These are phyloP conservation scores for Psilocybe subaeruginosa DNA, from an alignment of 768 basidiomycete genomes.

Conservation along the genomic window DNA sequence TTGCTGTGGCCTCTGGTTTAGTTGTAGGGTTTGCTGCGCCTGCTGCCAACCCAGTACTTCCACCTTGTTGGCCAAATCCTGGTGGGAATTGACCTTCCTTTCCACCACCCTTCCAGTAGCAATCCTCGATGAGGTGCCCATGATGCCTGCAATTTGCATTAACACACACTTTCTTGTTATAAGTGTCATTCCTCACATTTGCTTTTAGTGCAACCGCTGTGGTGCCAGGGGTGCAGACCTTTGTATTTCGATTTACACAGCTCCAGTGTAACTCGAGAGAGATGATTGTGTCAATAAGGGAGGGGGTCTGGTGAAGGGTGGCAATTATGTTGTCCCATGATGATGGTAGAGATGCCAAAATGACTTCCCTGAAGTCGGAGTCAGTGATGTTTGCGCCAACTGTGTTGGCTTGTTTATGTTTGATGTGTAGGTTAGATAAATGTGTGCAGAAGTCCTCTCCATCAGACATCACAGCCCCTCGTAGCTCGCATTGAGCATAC, in stretches of 20 bases:
- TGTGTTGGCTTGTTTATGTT: constrained; percentile 18
- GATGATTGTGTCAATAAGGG: constrained; percentile 15
- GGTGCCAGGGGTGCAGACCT: background rate
- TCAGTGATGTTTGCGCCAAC: constrained; percentile 15
- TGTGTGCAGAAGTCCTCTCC: constrained; percentile 18
- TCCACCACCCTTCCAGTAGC: constrained; percentile 36
- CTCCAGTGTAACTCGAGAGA: constrained; percentile 11
- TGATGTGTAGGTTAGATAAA: constrained; percentile 15
- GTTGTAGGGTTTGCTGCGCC: background rate
- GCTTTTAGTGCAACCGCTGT: constrained; percentile 5
- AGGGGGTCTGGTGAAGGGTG: constrained; percentile 12
- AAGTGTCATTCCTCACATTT: background rate
- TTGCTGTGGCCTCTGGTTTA: background rate
- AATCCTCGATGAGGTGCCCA: constrained; percentile 28
- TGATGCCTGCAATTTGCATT: constrained; percentile 24
- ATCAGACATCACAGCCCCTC: constrained; percentile 18
- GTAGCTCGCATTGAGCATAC: constrained; percentile 15
- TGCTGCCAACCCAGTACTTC: background rate
- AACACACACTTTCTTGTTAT: constrained; percentile 4
- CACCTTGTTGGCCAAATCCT: constrained; percentile 18
- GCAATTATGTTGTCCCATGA: constrained; percentile 23
- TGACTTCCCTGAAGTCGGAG: constrained; percentile 19
- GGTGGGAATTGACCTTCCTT: constrained; percentile 38
- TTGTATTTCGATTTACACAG: background rate
- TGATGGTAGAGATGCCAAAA: constrained; percentile 22